Base-by-base conservation (phyloP, 78 protist genomes). In the Dictyostelium brefeldianum region DNA sequence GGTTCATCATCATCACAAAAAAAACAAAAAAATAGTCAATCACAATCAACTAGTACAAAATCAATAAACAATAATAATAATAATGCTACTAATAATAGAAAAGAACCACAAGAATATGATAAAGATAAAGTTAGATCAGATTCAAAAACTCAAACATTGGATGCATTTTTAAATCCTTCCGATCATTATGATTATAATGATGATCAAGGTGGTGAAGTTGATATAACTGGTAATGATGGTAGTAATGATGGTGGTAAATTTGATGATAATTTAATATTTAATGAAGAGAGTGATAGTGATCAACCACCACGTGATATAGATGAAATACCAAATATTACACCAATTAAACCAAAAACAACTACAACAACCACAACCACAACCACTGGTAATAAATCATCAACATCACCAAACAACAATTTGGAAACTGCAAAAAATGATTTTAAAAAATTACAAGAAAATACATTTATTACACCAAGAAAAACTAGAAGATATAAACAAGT, bases 81-180 rank as follows among this genome's bases (percentile, higher is more conserved):
- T 36, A 56, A 20, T 20, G 22, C 29, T 4, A 2, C 51, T 5
- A 36, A 20, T 0, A 53, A 0, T 20, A 79, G 59, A 46, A 77
- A 77, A 36, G 46, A 59, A 74, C 81, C 56, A 48, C 4, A 5
- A 6, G 73, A 36, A 54, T 78, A 78, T 36, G 83, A 59, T 54
- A 78, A 78, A 56, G 83, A 78, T 27, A 74, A 75, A 80, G 65
- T 77, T 77, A 74, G 93, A 87, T 31, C 93, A 46, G 93, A 87
- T 64, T 87, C 93, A 65, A 87, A 64, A 56, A 87, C 79, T 64
- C 93, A 87, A 87, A 47, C 83, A 5, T 29, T 87, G 18, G 22
- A 22, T 77, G 83, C 93, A 29, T 87, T 87, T 36, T 25, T 87
- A 18, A 65, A 59, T 50, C 77, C 89, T 50, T 12, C 29, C 4